Conservation (phyloP, 208 protist genomes). For the Acanthamoeba royreba region DNA sequence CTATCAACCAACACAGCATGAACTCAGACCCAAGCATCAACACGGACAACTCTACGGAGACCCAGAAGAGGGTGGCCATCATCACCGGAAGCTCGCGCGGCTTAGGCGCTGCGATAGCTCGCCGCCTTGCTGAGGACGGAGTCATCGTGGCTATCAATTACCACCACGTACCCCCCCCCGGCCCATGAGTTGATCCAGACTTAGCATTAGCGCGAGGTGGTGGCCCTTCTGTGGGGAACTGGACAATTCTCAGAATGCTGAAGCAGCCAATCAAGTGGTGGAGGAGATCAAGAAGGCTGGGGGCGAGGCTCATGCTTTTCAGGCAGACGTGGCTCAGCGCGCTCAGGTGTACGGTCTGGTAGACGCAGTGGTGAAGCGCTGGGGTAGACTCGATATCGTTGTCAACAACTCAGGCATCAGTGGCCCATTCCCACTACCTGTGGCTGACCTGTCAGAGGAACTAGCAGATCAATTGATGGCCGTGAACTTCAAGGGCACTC, state of each 20-base stretch:
- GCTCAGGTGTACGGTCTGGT: not conserved
- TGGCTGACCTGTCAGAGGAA: not conserved
- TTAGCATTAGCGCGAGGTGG: not conserved
- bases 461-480: not conserved
- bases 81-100: not conserved
- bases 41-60: too few relatives aligned
- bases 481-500: not conserved
- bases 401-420: not conserved
- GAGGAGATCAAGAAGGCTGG: not conserved
- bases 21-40: too few relatives aligned
- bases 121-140: not conserved
- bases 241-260: not conserved
- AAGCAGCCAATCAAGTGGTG: not conserved
- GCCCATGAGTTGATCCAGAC: not conserved
- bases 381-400: not conserved
- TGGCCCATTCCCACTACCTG: not conserved
- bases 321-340: not conserved
- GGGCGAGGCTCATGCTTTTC: not conserved
- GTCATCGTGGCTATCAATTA: not conserved
- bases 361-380: not conserved
- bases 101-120: not conserved
- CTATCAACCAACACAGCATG: too few relatives aligned
- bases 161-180: not conserved
- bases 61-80: not conserved
- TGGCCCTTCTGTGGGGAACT: too few relatives aligned